Evolutionary conservation across 306 rosid species (phyloP), one percentile per base, ranked within the genome.

Genomic region (Clitoria ternatea): DNA sequence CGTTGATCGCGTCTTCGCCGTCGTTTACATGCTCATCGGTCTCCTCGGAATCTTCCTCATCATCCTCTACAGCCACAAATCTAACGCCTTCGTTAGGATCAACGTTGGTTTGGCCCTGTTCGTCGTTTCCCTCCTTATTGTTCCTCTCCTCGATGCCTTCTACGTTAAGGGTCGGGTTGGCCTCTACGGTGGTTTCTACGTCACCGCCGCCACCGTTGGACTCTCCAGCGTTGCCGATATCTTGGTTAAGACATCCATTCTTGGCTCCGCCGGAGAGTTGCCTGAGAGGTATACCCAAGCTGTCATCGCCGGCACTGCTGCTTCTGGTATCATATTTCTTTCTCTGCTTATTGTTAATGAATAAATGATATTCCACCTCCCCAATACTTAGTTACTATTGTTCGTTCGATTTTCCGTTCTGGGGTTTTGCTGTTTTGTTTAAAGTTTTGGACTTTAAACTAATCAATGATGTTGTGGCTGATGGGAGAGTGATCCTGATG

Each of bases 231-330:
- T 87, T 3, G 97, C 90, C 4, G 96, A 90, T 71, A 94, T 84
- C 2, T 9, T 90, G 22, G 97, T 93, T 2, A 96, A 90, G 69
- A 87, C 92, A 3, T 90, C 94, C 10, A 74, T 90, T 59, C 61
- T 93, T 62, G 98, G 98, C 15, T 69, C 90, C 22, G 98, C 92
- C 1, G 93, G 98, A 4, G 92, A 90, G 81, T 61, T 93, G 71
- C 98, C 98, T 2, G 89, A 80, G 73, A 83, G 90, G 36, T 93
- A 90, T 15, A 93, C 80, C 88, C 98, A 93, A 70, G 96, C 98
- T 42, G 81, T 87, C 32, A 29, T 93, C 0, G 98, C 97, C 15
- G 98, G 97, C 43, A 93, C 98, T 27, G 98, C 93, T 14, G 96
- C 71, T 59, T 93, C 97, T 39, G 97, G 97, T 86, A 74, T 39